Conservation (phyloP, 805 yeast species). For the Saccharomycopsis sp. region DNA sequence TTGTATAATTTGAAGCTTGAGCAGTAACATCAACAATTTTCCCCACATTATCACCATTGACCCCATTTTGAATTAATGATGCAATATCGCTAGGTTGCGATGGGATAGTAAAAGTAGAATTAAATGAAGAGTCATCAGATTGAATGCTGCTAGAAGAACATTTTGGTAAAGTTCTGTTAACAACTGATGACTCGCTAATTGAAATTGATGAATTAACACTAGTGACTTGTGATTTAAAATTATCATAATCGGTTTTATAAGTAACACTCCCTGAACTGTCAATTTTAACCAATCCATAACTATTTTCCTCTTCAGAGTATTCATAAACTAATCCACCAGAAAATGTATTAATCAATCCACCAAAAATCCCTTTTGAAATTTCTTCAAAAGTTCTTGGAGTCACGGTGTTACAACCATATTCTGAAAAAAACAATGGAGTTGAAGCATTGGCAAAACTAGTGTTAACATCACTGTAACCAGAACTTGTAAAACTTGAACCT, state of each 20-base stretch:
- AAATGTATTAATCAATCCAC: conserved; percentile 57
- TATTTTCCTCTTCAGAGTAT: conserved; percentile 66
- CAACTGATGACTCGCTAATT: conserved; percentile 33
- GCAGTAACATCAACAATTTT: conserved; percentile 33
- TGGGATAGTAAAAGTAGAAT: conserved; percentile 43
- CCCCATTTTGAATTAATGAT: conserved; percentile 42
- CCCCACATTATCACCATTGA: conserved; percentile 39
- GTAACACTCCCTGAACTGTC: conserved; percentile 36
- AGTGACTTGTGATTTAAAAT: conserved; percentile 38
- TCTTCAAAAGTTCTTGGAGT: conserved; percentile 83
- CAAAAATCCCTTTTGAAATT: conserved; percentile 59
- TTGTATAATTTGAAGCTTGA: conserved; percentile 35
- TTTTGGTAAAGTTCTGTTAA: conserved; percentile 26
- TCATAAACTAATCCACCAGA: conserved; percentile 94
- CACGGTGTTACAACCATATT: conserved; percentile 75
- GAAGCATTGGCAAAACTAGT: conserved; percentile 50
- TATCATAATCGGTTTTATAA: conserved; percentile 42
- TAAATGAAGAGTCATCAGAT: conserved; percentile 34
- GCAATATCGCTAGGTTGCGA: conserved; percentile 38
- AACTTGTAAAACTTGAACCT: conserved; percentile 49
- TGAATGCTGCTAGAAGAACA: conserved; percentile 37
- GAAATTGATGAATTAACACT: conserved; percentile 31
- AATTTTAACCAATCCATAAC: conserved; percentile 70
- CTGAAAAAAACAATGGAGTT: conserved; percentile 64
- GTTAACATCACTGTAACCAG: conserved; percentile 64